Conservation (phyloP, 2,329 filamentous ascomycete genomes). For the Truncatella angustata region DNA sequence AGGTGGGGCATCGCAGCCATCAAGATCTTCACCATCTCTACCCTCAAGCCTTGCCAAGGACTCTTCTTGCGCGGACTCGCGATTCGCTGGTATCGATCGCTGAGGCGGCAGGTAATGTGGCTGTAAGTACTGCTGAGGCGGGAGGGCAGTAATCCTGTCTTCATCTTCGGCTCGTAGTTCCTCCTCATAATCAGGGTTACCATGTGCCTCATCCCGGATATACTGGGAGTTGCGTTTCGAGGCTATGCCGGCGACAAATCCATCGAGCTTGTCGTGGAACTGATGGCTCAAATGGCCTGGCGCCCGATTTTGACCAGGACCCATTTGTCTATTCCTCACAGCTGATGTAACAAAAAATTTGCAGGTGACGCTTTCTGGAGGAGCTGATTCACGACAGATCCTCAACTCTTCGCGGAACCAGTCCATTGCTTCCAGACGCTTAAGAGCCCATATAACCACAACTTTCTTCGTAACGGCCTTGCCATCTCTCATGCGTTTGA, state of each 20-base stretch:
- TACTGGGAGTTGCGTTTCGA: conserved; percentile 82
- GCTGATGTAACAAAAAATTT: conserved; percentile 92
- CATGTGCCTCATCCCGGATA: conserved; percentile 77
- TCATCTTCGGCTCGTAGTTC: conserved; percentile 80
- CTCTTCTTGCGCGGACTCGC: conserved; percentile 40
- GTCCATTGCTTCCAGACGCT: conserved; percentile 88
- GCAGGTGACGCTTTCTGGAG: conserved; percentile 84
- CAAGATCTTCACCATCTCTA: conserved; percentile 41
- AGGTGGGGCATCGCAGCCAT: conserved; percentile 24
- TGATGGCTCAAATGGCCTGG: conserved; percentile 68
- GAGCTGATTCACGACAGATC: conserved; percentile 86
- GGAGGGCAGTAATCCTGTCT: conserved; percentile 80
- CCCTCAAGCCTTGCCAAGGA: conserved; percentile 50
- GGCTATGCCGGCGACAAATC: conserved; percentile 82
- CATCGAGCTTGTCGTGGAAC: conserved; percentile 84
- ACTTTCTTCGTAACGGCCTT: conserved; percentile 91
- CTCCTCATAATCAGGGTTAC: conserved; percentile 74
- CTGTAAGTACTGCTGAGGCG: conserved; percentile 64
- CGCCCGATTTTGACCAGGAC: conserved; percentile 31
- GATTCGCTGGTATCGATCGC: conserved; percentile 28
- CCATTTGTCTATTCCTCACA: conserved; percentile 44
- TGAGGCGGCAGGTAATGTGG: conserved; percentile 43
- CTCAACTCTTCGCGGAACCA: conserved; percentile 96
- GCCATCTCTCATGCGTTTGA: conserved; percentile 92
- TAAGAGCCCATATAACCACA: conserved; percentile 91